These are phyloP conservation scores for Stemphylium lycopersici DNA, from an alignment of 2,329 filamentous ascomycete species.

Conservation along the genomic window DNA sequence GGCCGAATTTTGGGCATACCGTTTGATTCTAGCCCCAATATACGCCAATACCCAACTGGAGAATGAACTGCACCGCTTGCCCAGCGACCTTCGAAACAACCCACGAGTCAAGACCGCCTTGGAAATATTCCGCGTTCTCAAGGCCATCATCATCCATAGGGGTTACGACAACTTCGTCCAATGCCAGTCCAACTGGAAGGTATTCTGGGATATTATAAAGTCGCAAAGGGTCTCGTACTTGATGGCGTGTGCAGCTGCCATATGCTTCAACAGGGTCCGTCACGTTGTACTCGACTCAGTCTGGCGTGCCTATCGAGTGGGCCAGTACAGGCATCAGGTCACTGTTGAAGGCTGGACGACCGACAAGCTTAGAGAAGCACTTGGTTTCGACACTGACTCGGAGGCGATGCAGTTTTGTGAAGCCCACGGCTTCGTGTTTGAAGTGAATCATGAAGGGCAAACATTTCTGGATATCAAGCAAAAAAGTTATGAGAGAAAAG, in stretches of 20 bases:
- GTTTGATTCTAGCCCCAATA: slow-evolving; percentile 57
- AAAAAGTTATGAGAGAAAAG: slow-evolving; percentile 42
- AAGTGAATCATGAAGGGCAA: slow-evolving; percentile 52
- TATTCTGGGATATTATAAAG: slow-evolving; percentile 63
- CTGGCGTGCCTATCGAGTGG: slow-evolving; percentile 61
- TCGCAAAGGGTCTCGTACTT: slow-evolving; percentile 65
- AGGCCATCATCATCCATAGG: slow-evolving; percentile 58
- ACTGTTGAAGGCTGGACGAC: slow-evolving; percentile 60
- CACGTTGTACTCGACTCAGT: slow-evolving; percentile 62
- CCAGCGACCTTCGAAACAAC: slow-evolving; percentile 57
- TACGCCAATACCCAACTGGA: slow-evolving; percentile 57
- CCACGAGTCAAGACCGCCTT: slow-evolving; percentile 62
- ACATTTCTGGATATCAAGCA: slow-evolving; percentile 61
- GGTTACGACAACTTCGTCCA: slow-evolving; percentile 58
- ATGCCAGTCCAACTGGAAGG: slow-evolving; percentile 63
- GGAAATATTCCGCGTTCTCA: slow-evolving; percentile 62
- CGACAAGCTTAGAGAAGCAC: slow-evolving; percentile 56
- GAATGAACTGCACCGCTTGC: slow-evolving; percentile 63
- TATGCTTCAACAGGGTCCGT: slow-evolving; percentile 66
- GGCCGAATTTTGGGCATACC: slow-evolving; percentile 68
- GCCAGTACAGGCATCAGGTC: slow-evolving; percentile 52
- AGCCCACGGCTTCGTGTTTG: slow-evolving; percentile 59
- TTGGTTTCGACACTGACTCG: slow-evolving; percentile 63
- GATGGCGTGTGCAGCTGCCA: slow-evolving; percentile 68
- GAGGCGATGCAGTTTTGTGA: slow-evolving; percentile 62